Conservation (phyloP, 2,329 filamentous ascomycete genomes). For the Exserohilum turcica region DNA sequence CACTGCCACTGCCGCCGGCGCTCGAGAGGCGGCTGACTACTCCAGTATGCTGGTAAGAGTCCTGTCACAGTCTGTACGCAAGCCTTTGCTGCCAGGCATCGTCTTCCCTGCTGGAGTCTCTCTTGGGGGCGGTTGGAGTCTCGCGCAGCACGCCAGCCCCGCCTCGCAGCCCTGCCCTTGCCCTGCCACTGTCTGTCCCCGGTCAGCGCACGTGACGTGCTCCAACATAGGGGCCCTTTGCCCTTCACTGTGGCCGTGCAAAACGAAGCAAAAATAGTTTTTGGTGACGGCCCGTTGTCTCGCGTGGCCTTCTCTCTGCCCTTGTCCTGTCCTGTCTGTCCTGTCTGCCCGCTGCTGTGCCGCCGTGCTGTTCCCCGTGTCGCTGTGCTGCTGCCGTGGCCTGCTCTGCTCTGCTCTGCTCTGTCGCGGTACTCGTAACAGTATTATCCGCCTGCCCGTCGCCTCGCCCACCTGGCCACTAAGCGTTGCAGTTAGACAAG, state of each 20-base stretch:
- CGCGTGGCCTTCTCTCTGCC: neutral
- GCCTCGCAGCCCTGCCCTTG: too few relatives aligned
- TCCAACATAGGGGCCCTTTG: neutral
- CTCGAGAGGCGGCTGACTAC: too few relatives aligned
- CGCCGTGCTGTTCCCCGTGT: too few relatives aligned
- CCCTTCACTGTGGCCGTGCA: conserved; percentile 14
- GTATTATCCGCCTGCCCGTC: conserved; percentile 1
- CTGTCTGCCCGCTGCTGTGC: conserved; percentile 2
- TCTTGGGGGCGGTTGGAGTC: too few relatives aligned
- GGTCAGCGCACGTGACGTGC: conserved; percentile 21
- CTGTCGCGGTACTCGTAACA: too few relatives aligned
- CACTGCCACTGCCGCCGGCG: too few relatives aligned
- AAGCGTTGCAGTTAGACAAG: conserved; percentile 36
- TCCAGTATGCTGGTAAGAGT: too few relatives aligned
- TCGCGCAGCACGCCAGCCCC: too few relatives aligned
- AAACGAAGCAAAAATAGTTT: conserved; percentile 23
- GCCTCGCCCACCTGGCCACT: conserved; percentile 30
- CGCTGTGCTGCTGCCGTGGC: too few relatives aligned
- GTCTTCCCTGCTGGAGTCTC: too few relatives aligned
- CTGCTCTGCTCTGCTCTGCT: too few relatives aligned
- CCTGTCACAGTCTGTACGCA: neutral
- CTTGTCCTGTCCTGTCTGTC: conserved; percentile 5
- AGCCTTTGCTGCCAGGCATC: neutral
- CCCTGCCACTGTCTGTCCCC: too few relatives aligned
- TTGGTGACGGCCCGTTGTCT: neutral